Evolutionary conservation across 2,329 filamentous ascomycete genomes (phyloP).

Genomic region (Xylariaceae sp.): DNA sequence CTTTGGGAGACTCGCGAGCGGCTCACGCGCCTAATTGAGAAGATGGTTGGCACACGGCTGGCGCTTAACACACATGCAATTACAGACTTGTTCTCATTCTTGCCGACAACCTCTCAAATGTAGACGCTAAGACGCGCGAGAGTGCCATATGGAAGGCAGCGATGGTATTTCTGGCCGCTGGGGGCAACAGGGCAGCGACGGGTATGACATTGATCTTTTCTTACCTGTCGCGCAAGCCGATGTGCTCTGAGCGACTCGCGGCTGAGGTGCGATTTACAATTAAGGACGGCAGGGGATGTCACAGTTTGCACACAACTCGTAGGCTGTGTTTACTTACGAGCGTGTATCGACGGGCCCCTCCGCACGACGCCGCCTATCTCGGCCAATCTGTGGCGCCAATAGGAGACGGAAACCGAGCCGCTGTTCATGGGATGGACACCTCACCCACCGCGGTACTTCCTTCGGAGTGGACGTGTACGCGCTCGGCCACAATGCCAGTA

Average conservation of each 20-base stretch:
- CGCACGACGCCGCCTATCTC: constrained; percentile 5
- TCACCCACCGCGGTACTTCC: neutral
- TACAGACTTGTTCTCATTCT: constrained; percentile 9
- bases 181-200: neutral
- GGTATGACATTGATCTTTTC: neutral
- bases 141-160: constrained; percentile 4
- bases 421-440: constrained; percentile 5
- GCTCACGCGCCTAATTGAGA: constrained; percentile 1
- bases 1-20: neutral
- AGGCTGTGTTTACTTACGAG: neutral
- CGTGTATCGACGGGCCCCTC: constrained; percentile 8
- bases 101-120: neutral
- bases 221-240: neutral
- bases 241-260: neutral
- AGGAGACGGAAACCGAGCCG: neutral
- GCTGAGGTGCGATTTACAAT: neutral
- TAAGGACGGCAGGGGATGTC: neutral
- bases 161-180: constrained; percentile 3
- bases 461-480: constrained; percentile 4
- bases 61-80: constrained; percentile 7
- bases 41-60: constrained; percentile 5
- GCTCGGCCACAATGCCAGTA: constrained; percentile 1
- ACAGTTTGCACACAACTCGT: neutral
- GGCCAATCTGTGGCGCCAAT: neutral
- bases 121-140: neutral